Base-by-base conservation (phyloP, 345 rosid genomes). In the Dipteronia sinensis region DNA sequence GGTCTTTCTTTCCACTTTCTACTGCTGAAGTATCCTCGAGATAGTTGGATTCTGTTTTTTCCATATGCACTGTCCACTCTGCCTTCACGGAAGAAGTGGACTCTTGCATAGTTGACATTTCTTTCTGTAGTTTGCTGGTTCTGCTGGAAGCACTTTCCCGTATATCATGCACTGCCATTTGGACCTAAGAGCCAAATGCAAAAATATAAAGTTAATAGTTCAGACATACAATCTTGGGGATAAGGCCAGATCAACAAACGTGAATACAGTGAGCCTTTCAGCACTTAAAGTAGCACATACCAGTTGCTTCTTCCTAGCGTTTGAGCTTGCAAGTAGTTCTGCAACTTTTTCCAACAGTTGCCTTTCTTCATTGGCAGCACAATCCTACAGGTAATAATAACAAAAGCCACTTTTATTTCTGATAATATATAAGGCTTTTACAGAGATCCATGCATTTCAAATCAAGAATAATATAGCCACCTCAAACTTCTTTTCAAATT, bases 401-500 rank as follows among this genome's bases (percentile, higher is more conserved):
- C 68, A 67, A 51, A 77, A 40, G 22, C 25, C 10, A 77, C 34
- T 61, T 71, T 29, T 59, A 62, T 73, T 63, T 76, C 22, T 42
- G 27, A 59, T 20, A 29, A 47, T 7, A 47, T 6, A 3, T 23
- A 67, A 38, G 66, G 56, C 46, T 71, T 4, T 11, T 7, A 77
- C 34, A 61, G 55, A 53, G 76, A 67, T 61, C 56, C 2, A 38
- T 63, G 64, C 11, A 71, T 78, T 76, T 80, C 27, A 73, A 69
- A 71, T 47, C 67, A 72, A 76, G 71, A 42, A 73, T 62, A 0
- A 9, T 71, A 22, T 16, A 79, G 68, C 76, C 81, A 96, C 99
- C 98, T 97, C 97, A 78, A 94, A 97, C 83, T 89, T 94, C 91
- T 89, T 91, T 84, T 93, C 98, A 31, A 97, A 88, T 74, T 90